Conservation (phyloP, 441 rosid genomes). For the Pelargonium cotyledonis region DNA sequence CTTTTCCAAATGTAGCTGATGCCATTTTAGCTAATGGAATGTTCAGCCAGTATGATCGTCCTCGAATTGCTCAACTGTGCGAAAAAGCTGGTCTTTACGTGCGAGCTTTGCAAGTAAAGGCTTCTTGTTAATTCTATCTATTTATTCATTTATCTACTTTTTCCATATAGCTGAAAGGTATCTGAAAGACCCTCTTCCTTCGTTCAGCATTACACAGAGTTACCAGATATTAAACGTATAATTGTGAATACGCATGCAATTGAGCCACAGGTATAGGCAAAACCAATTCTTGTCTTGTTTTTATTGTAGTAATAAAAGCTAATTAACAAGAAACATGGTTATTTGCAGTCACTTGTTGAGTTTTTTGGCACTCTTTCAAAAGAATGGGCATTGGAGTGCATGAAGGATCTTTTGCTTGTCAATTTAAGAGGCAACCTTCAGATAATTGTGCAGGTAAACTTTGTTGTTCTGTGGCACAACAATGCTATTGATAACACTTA, state of each 20-base stretch:
- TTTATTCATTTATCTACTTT: constrained; percentile 1
- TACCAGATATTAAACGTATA: constrained; percentile 94
- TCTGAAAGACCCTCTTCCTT: constrained; percentile 11
- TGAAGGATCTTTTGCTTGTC: constrained; percentile 92
- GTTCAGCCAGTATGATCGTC: constrained; percentile 29
- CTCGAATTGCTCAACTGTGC: constrained; percentile 27
- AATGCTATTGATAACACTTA: constrained; percentile 1
- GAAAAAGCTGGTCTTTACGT: constrained; percentile 41
- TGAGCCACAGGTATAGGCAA: constrained; percentile 78
- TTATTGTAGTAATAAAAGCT: constrained; percentile 2
- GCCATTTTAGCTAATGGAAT: constrained; percentile 30
- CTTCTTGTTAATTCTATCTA: constrained; percentile 11
- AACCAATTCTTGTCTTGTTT: constrained; percentile 17
- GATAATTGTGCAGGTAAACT: constrained; percentile 25
- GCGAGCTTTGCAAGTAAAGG: constrained; percentile 73
- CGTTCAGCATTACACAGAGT: constrained; percentile 88
- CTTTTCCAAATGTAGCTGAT: constrained; percentile 43
- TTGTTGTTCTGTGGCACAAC: constrained; percentile 7
- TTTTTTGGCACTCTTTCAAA: constrained; percentile 95
- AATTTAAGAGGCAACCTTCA: constrained; percentile 62
- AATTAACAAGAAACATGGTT: not conserved
- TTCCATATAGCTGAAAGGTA: constrained; percentile 10
- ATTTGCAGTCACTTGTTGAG: constrained; percentile 83
- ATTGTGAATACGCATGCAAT: constrained; percentile 97
- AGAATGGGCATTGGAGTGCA: constrained; percentile 99